phyloP scores from a whole-genome alignment of 257 asterid genomes.

The Penstemon davidsonii region DNA sequence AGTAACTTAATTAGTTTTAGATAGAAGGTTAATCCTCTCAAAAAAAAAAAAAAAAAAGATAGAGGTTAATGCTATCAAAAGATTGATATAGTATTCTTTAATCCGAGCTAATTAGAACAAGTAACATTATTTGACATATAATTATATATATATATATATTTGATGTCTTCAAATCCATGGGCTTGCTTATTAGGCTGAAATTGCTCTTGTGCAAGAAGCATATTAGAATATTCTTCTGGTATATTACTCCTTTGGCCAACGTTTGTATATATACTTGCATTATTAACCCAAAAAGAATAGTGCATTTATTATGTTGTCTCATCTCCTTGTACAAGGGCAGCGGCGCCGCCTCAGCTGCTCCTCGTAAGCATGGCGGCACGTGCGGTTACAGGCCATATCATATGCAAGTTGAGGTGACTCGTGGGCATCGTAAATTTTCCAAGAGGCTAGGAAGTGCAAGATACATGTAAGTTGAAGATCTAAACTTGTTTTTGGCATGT shows the following conservation, averaged over 20 bases:
- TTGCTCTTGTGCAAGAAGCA: conserved; percentile 31
- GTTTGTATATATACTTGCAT: conserved; percentile 20
- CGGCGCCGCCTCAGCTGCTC: conserved; percentile 14
- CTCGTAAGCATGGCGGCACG: not conserved
- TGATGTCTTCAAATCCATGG: not conserved
- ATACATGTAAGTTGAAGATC: conserved; percentile 12
- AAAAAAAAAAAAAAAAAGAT: no score
- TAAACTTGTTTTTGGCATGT: not conserved
- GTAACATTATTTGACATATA: not conserved
- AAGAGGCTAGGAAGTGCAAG: not conserved
- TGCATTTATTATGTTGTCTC: conserved; percentile 23
- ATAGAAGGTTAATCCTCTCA: no score
- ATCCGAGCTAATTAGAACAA: conserved; percentile 4
- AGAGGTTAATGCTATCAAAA: no score
- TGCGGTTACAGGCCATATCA: not conserved
- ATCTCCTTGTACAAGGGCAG: conserved; percentile 1
- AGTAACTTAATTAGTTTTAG: no score
- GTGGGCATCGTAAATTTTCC: not conserved
- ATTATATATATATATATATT: not conserved
- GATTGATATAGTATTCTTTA: not conserved
- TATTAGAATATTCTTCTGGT: conserved; percentile 60
- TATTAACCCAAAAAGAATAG: conserved; percentile 6
- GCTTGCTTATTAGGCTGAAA: conserved; percentile 28
- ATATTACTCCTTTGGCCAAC: conserved; percentile 37
- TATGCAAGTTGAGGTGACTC: not conserved